These are phyloP conservation scores for Ephemerocybe angulata DNA, from an alignment of 768 basidiomycete species.

Conservation along the genomic window DNA sequence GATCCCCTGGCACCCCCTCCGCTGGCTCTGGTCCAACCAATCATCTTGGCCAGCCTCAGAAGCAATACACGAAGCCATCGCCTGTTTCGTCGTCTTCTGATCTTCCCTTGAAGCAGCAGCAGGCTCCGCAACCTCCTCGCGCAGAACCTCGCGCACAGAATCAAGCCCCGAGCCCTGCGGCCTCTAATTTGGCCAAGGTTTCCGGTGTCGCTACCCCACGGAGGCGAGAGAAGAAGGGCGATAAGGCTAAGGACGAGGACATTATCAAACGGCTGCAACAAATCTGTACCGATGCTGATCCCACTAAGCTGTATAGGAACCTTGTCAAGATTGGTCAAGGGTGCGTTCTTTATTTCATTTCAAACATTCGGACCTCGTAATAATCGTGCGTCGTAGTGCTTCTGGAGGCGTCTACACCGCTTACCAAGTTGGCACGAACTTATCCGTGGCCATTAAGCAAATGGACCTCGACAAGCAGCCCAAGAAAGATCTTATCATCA, in stretches of 20 bases:
- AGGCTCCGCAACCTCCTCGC: slow-evolving; percentile 19
- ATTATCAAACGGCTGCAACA: slow-evolving; percentile 87
- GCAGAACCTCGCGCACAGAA: slow-evolving; percentile 39
- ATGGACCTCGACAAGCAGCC: slow-evolving; percentile 99
- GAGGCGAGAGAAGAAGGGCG: slow-evolving; percentile 82
- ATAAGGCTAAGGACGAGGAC: slow-evolving; percentile 79
- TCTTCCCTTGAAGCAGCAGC: slow-evolving; percentile 43
- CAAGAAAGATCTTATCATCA: slow-evolving; percentile 99
- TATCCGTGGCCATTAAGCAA: slow-evolving; percentile 97
- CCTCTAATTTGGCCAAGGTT: slow-evolving; percentile 61
- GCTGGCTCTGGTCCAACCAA: slow-evolving; percentile 23
- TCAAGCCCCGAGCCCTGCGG: slow-evolving; percentile 61
- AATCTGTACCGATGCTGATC: slow-evolving; percentile 97
- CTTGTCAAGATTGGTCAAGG: slow-evolving; percentile 98
- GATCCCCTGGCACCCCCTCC: slow-evolving; percentile 37
- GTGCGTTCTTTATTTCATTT: slow-evolving; percentile 41
- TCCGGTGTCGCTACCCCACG: slow-evolving; percentile 78
- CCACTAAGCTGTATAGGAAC: slow-evolving; percentile 87
- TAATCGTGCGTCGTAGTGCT: slow-evolving; percentile 50
- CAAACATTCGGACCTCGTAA: slow-evolving; percentile 8
- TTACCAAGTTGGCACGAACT: slow-evolving; percentile 92
- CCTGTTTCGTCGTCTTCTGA: slow-evolving; percentile 61
- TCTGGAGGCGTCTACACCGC: slow-evolving; percentile 98
- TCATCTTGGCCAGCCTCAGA: slow-evolving; percentile 26
- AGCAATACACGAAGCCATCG: slow-evolving; percentile 43